Evolutionary conservation across 306 rosid species (phyloP).

Genomic region (Coriaria nepalensis): DNA sequence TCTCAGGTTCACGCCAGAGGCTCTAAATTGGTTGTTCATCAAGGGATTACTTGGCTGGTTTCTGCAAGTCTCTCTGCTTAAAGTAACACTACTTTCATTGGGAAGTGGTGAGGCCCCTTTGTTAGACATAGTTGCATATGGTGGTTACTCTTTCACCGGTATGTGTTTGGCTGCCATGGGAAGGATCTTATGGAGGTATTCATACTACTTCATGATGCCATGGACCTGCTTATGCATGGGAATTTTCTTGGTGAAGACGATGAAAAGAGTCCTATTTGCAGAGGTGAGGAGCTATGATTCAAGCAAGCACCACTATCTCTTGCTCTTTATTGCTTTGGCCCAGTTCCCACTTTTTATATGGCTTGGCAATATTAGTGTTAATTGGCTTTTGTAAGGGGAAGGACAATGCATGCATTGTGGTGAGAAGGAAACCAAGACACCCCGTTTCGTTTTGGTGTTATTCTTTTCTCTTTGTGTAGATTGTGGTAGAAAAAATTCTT

Average conservation of each 20-base stretch:
- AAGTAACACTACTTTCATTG: slow-evolving; percentile 54
- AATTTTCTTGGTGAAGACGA: slow-evolving; percentile 83
- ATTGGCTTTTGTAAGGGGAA: slow-evolving; percentile 55
- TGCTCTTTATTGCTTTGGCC: slow-evolving; percentile 78
- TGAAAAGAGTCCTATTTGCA: slow-evolving; percentile 87
- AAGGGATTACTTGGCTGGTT: slow-evolving; percentile 95
- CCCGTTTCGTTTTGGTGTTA: too few relatives aligned
- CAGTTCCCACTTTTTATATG: slow-evolving; percentile 87
- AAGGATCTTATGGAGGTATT: slow-evolving; percentile 47
- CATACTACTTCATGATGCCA: slow-evolving; percentile 79
- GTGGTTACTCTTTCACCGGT: slow-evolving; percentile 70
- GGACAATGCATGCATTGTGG: too few relatives aligned
- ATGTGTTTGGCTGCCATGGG: slow-evolving; percentile 70
- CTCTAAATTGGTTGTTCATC: slow-evolving; percentile 81
- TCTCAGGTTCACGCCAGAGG: slow-evolving; percentile 86
- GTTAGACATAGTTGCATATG: slow-evolving; percentile 79
- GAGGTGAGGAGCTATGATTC: slow-evolving; percentile 88
- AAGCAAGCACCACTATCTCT: slow-evolving; percentile 78
- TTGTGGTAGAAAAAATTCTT: too few relatives aligned
- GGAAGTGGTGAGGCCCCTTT: slow-evolving; percentile 82
- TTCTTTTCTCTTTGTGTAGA: too few relatives aligned
- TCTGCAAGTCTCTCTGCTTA: slow-evolving; percentile 64
- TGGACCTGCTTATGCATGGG: slow-evolving; percentile 94
- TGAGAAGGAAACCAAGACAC: too few relatives aligned
- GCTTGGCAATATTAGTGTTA: slow-evolving; percentile 85